Base-by-base conservation (phyloP, 257 asterid species). In the Nemophila menziesii region DNA sequence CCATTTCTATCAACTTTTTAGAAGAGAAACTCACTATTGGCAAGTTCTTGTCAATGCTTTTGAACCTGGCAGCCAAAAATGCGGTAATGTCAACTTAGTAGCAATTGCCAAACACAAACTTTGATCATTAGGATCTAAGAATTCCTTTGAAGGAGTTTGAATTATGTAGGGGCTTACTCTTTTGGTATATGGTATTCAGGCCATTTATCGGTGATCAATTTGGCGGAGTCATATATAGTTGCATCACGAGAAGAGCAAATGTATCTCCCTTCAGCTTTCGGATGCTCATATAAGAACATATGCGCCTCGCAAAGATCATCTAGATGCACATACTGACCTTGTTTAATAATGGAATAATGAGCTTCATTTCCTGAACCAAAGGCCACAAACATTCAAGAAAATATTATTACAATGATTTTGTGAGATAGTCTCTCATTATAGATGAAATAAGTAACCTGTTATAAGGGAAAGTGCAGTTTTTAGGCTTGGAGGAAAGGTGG, bases 231-330 rank as follows among this genome's bases (percentile, higher is more conserved):
- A 18, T 84, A 63, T 44, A 89, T 84, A 43, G 93, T 83, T 43
- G 80, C 77, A 48, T 89, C 75, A 52, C 80, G 60, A 40, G 94
- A 75, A 10, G 98, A 80, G 71, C 98, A 84, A 39, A 89, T 74
- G 73, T 65, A 80, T 77, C 96, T 73, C 58, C 92, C 98, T 36
- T 66, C 68, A 44, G 75, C 82, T 22, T 43, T 68, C 12, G 92
- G 94, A 42, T 76, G 62, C 77, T 89, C 98, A 29, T 63, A 80
- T 73, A 89, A 67, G 86, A 80, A 76, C 58, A 84, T 84, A 39
- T 84, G 87, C 26, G 94, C 92, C 71, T 74, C 87, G 16, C 93
- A 73, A 1, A 84, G 69, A 62, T 89, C 95, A 52, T 80, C 98
- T 10, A 79, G 53, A 64, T 84, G 98, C 66, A 84, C 98, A 52